Percentiles rank a stretch among this genome's conserved stretches.
Conservation (phyloP, 495 filamentous ascomycete species). For the Daldinia loculata region DNA sequence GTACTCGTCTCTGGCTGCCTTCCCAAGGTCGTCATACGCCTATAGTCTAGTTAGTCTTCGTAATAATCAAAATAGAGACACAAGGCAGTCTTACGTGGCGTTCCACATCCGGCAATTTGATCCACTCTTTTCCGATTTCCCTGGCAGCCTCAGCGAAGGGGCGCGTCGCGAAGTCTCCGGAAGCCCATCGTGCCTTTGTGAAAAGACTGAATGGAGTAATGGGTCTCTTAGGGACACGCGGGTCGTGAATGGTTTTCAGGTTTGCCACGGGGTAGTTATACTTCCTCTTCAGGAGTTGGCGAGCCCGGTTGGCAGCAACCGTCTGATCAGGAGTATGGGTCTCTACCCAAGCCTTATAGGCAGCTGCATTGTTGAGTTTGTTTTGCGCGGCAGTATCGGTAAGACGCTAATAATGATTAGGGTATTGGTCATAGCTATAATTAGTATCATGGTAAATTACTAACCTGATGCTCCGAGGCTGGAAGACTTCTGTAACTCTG, state of each 20-base stretch:
- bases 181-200: conserved; percentile 53
- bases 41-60: conserved; percentile 35
- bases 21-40: conserved; percentile 41
- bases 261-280: conserved; percentile 34
- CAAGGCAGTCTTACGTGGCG: conserved; percentile 46
- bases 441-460: conserved; percentile 18
- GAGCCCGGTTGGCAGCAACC: conserved; percentile 69
- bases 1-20: conserved; percentile 26
- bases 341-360: conserved; percentile 67
- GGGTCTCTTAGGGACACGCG: conserved; percentile 64
- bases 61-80: not conserved
- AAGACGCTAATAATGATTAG: conserved; percentile 44
- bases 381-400: conserved; percentile 60
- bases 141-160: conserved; percentile 39
- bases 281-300: conserved; percentile 55
- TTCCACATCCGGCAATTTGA: conserved; percentile 60
- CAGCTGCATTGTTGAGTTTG: conserved; percentile 53
- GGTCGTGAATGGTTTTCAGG: conserved; percentile 58
- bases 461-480: conserved; percentile 43
- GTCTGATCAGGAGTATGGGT: conserved; percentile 66
- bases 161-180: conserved; percentile 58
- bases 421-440: not conserved
- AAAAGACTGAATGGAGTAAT: conserved; percentile 55
- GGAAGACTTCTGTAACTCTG: conserved; percentile 44
- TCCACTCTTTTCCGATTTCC: conserved; percentile 63